A percentile compares a stretch with the other conserved stretches of the same genome.
Evolutionary conservation across 495 filamentous ascomycete genomes (phyloP).

Genomic region (Penicillium desertorum): DNA sequence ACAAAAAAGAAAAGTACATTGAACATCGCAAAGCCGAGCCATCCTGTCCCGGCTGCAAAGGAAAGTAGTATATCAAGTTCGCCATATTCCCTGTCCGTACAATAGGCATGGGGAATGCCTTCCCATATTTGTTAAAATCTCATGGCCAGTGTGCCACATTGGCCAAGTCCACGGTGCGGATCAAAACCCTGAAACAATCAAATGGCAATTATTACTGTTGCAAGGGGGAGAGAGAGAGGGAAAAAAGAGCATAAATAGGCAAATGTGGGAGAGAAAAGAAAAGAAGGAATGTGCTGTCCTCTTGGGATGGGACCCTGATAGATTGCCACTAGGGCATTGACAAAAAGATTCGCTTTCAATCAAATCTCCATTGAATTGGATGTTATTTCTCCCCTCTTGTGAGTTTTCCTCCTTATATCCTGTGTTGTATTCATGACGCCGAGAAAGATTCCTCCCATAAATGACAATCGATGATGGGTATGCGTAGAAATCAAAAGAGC

Average conservation of each 20-base stretch:
- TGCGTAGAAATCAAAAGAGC: constrained; percentile 25
- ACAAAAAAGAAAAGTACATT: constrained; percentile 13
- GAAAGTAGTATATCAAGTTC: constrained; percentile 8
- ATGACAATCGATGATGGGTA: constrained; percentile 32
- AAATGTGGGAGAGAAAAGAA: not conserved
- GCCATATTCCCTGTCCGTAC: constrained; percentile 6
- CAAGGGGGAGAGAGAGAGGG: not conserved
- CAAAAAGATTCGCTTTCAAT: constrained; percentile 4
- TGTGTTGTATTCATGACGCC: constrained; percentile 28
- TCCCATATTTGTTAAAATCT: not conserved
- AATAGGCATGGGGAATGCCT: constrained; percentile 3
- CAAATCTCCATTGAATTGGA: not conserved
- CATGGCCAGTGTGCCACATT: constrained; percentile 16
- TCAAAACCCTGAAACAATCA: constrained; percentile 6
- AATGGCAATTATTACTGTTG: constrained; percentile 13
- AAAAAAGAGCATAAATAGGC: not conserved
- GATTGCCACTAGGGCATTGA: constrained; percentile 5
- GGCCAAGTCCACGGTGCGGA: constrained; percentile 14
- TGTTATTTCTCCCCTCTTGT: not conserved
- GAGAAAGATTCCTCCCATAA: constrained; percentile 23
- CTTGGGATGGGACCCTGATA: not conserved
- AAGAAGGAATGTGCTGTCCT: not conserved
- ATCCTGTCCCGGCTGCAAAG: constrained; percentile 14
- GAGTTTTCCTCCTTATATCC: constrained; percentile 19
- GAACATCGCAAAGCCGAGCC: constrained; percentile 17